Conservation (phyloP, 495 filamentous ascomycete genomes). For the Penicillium egyptiacum region DNA sequence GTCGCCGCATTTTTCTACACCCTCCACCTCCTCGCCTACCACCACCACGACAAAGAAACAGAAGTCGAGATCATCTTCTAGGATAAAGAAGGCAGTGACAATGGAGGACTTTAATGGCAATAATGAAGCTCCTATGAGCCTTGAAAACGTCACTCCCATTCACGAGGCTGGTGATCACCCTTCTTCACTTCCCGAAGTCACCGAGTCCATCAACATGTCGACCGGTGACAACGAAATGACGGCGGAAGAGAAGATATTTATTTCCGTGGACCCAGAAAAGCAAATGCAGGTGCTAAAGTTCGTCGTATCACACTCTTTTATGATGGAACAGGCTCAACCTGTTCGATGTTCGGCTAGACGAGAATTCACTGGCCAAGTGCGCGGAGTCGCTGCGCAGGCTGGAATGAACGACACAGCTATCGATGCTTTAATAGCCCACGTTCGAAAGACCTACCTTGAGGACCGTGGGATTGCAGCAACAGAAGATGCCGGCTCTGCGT, state of each 20-base stretch:
- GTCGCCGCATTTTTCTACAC: constrained; percentile 5
- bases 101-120: neutral
- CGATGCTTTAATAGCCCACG: constrained; percentile 19
- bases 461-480: neutral
- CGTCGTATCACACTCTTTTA: constrained; percentile 27
- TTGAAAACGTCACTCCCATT: neutral
- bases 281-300: constrained; percentile 19
- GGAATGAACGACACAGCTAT: constrained; percentile 18
- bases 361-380: constrained; percentile 24
- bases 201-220: neutral
- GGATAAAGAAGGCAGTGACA: neutral
- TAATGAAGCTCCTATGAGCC: neutral
- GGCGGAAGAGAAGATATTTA: constrained; percentile 18
- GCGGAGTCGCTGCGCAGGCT: constrained; percentile 6
- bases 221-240: neutral
- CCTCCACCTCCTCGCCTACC: neutral
- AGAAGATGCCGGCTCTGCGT: constrained; percentile 13
- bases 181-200: neutral
- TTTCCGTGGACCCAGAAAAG: constrained; percentile 13
- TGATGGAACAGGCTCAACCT: constrained; percentile 16
- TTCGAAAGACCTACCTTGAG: constrained; percentile 27
- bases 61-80: neutral
- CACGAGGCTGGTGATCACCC: neutral
- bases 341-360: constrained; percentile 22
- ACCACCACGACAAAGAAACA: neutral